phyloP scores from a whole-genome alignment of 2,329 filamentous ascomycete genomes.

The Botrytis elliptica region DNA sequence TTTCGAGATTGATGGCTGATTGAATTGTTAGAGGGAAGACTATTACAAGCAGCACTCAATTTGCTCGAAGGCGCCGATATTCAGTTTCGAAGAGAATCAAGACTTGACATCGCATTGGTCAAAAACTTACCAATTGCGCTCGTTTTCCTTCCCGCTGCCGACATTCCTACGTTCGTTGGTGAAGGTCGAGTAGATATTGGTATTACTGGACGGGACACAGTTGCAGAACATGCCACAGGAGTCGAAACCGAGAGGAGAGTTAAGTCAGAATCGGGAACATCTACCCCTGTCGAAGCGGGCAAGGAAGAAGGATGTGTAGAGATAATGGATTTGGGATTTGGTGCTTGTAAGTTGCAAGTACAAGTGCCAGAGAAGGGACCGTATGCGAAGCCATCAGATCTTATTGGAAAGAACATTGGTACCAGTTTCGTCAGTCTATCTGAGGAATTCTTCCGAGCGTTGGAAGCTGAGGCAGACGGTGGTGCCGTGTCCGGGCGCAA shows the following conservation, averaged over 20 bases:
- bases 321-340: constrained; percentile 87
- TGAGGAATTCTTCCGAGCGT: constrained; percentile 75
- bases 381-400: constrained; percentile 67
- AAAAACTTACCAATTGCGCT: constrained; percentile 96
- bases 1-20: constrained; percentile 22
- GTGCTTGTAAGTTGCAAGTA: constrained; percentile 90
- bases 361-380: constrained; percentile 86
- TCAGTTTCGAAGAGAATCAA: constrained; percentile 91
- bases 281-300: constrained; percentile 43
- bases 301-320: constrained; percentile 63
- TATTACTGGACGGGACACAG: constrained; percentile 91
- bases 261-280: constrained; percentile 49
- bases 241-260: constrained; percentile 51
- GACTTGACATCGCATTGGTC: constrained; percentile 95
- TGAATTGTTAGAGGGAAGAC: constrained; percentile 71
- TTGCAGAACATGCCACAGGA: constrained; percentile 80
- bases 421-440: constrained; percentile 91
- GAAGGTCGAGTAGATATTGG: constrained; percentile 91
- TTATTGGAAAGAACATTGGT: constrained; percentile 89
- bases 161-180: constrained; percentile 96
- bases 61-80: constrained; percentile 92
- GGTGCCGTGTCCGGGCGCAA: constrained; percentile 46
- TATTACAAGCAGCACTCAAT: constrained; percentile 84
- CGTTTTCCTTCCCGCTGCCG: constrained; percentile 92
- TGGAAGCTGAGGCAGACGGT: constrained; percentile 59